A percentile compares a stretch with the other conserved stretches of the same genome.
phyloP scores from a whole-genome alignment of 176 grass and related monocot species.

The Juncus effusus region DNA sequence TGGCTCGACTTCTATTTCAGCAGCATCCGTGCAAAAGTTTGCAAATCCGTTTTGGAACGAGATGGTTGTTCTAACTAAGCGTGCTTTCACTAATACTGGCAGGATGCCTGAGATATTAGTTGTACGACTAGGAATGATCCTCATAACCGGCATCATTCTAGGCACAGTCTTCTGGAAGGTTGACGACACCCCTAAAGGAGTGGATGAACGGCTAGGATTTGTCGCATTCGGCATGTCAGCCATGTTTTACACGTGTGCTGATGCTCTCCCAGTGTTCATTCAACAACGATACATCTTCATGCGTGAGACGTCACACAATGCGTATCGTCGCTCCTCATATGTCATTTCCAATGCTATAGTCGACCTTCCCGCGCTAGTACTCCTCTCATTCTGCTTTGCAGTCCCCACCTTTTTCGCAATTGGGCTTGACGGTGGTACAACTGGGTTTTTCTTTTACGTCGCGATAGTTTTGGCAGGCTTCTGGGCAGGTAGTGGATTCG shows the following conservation, averaged over 20 bases:
- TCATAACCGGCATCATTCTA: conserved; percentile 30
- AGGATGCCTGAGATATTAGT: conserved; percentile 25
- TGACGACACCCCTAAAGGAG: conserved; percentile 25
- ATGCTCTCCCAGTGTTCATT: conserved; percentile 34
- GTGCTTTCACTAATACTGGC: conserved; percentile 74
- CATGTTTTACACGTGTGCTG: conserved; percentile 38
- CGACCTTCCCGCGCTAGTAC: conserved; percentile 21
- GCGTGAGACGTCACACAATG: conserved; percentile 28
- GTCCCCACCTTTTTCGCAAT: conserved; percentile 31
- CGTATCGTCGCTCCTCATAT: conserved; percentile 36
- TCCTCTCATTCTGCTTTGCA: conserved; percentile 35
- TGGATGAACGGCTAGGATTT: conserved; percentile 27
- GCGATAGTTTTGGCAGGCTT: conserved; percentile 25
- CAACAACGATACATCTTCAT: conserved; percentile 41
- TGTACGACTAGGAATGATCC: conserved; percentile 14
- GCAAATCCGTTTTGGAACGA: conserved; percentile 93
- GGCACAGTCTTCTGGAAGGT: conserved; percentile 30
- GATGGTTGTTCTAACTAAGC: conserved; percentile 70
- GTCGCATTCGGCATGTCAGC: conserved; percentile 31
- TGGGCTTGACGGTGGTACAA: conserved; percentile 14
- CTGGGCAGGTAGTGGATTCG: conserved; percentile 33
- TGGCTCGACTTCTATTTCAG: conserved; percentile 41
- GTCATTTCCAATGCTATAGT: conserved; percentile 26
- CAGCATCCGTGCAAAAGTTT: conserved; percentile 51
- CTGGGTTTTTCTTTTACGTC: conserved; percentile 24